These are phyloP conservation scores for Ophiognomonia clavigignenti-juglandacearum DNA, from an alignment of 2,329 filamentous ascomycete genomes.

Conservation along the genomic window DNA sequence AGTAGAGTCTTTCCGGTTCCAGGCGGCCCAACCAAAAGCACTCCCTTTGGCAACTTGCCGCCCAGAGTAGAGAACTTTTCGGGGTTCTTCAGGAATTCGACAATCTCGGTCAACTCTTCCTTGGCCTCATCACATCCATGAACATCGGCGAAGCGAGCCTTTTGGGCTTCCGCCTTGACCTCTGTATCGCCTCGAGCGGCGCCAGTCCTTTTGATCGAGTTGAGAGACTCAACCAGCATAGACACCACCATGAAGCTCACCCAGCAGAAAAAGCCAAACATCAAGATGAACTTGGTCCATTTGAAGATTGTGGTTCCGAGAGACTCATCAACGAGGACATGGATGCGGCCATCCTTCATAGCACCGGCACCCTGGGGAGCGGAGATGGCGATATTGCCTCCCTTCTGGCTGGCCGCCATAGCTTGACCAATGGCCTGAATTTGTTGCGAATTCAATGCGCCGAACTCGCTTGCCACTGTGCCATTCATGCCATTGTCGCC, in stretches of 20 bases:
- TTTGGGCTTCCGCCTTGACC: constrained; percentile 89
- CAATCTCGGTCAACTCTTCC: constrained; percentile 93
- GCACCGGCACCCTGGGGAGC: constrained; percentile 52
- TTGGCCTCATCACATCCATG: constrained; percentile 98
- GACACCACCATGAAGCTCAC: constrained; percentile 74
- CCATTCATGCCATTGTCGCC: too few relatives aligned
- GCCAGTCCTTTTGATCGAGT: constrained; percentile 72
- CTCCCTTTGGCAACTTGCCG: constrained; percentile 94
- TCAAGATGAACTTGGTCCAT: constrained; percentile 82
- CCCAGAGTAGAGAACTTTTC: constrained; percentile 91
- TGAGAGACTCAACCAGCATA: constrained; percentile 76
- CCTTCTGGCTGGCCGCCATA: constrained; percentile 65
- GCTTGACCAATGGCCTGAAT: constrained; percentile 78
- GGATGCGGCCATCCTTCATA: constrained; percentile 77
- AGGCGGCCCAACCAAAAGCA: constrained; percentile 88
- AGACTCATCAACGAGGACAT: constrained; percentile 93
- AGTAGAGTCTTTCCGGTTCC: constrained; percentile 97
- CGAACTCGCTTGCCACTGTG: constrained; percentile 25
- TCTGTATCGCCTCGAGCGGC: constrained; percentile 63
- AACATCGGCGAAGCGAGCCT: constrained; percentile 84
- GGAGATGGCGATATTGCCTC: constrained; percentile 58
- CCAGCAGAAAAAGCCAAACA: constrained; percentile 75
- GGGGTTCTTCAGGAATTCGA: constrained; percentile 92
- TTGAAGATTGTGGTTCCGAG: constrained; percentile 75
- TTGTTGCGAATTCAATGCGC: constrained; percentile 52